These are phyloP conservation scores for Fusarium xyrophilum DNA, from an alignment of 2,329 filamentous ascomycete species.

Conservation along the genomic window DNA sequence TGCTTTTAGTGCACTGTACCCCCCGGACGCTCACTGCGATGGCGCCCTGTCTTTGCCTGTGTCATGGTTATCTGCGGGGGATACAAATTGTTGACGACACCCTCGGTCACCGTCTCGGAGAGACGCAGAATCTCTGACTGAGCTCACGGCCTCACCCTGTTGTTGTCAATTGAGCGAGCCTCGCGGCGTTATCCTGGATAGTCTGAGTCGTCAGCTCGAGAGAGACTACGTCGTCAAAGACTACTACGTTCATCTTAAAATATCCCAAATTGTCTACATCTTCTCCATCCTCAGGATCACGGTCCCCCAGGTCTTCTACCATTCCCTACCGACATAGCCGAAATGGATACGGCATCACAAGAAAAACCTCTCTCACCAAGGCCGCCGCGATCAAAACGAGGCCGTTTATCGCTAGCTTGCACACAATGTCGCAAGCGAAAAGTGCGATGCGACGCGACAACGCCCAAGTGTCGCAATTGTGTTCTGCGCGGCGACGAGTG, in stretches of 20 bases:
- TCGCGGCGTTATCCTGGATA: fast-evolving
- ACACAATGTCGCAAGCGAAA: conserved; percentile 35
- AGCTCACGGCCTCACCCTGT: neutral
- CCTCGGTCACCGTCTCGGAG: conserved; percentile 12
- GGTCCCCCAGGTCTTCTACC: neutral
- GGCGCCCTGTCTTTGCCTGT: neutral
- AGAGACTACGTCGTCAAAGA: neutral
- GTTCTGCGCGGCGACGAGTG: conserved; percentile 32
- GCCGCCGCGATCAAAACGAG: conserved; percentile 21
- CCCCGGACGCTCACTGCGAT: conserved; percentile 16
- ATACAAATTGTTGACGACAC: conserved; percentile 32
- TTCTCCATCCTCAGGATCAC: no score
- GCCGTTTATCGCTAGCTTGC: conserved; percentile 29
- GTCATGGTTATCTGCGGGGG: conserved; percentile 2
- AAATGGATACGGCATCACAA: conserved; percentile 4
- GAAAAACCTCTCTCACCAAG: conserved; percentile 14
- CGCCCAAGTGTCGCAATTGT: conserved; percentile 36
- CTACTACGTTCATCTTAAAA: neutral
- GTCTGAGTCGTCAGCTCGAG: neutral
- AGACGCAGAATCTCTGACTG: neutral
- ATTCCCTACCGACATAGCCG: neutral
- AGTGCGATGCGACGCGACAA: conserved; percentile 36
- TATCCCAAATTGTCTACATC: no score
- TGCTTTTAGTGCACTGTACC: conserved; percentile 19
- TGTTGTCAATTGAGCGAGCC: neutral